A percentile compares a stretch with the other conserved stretches of the same genome.
These are phyloP conservation scores for Aureobasidium vineae DNA, from an alignment of 2,329 filamentous ascomycete genomes.

Conservation along the genomic window DNA sequence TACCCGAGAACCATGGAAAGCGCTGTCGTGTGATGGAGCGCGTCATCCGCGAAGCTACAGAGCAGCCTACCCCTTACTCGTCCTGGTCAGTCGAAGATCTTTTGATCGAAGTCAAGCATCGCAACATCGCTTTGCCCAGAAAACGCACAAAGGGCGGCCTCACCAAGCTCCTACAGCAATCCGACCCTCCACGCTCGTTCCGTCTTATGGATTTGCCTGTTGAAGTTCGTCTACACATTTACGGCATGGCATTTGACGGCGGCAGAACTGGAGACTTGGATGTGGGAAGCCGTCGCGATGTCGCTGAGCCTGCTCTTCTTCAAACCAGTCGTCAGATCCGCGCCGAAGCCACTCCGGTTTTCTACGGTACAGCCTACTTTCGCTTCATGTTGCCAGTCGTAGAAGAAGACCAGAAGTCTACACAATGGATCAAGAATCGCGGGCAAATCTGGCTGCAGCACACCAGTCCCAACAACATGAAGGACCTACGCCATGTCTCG, in stretches of 20 bases:
- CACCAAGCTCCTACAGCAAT: neutral
- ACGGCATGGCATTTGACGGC: neutral
- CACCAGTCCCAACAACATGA: neutral
- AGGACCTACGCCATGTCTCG: neutral
- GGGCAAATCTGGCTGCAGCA: neutral
- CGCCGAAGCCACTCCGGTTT: neutral
- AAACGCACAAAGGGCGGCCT: neutral
- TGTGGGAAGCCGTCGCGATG: too few species aligned
- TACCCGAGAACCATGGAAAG: neutral
- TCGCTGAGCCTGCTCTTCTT: neutral
- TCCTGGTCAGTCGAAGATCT: neutral
- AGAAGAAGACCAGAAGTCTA: neutral
- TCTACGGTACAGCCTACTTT: neutral
- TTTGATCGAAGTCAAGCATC: neutral
- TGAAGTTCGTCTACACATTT: constrained; percentile 5
- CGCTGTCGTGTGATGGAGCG: neutral
- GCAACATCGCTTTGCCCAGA: neutral
- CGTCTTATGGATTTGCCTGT: neutral
- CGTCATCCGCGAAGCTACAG: neutral
- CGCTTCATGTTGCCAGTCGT: neutral
- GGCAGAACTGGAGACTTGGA: neutral
- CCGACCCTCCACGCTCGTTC: neutral
- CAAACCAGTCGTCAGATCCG: neutral
- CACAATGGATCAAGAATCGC: neutral
- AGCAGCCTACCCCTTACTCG: neutral